These are phyloP conservation scores for Ceratocystis eucalypticola DNA, from an alignment of 2,329 filamentous ascomycete species.

Conservation along the genomic window DNA sequence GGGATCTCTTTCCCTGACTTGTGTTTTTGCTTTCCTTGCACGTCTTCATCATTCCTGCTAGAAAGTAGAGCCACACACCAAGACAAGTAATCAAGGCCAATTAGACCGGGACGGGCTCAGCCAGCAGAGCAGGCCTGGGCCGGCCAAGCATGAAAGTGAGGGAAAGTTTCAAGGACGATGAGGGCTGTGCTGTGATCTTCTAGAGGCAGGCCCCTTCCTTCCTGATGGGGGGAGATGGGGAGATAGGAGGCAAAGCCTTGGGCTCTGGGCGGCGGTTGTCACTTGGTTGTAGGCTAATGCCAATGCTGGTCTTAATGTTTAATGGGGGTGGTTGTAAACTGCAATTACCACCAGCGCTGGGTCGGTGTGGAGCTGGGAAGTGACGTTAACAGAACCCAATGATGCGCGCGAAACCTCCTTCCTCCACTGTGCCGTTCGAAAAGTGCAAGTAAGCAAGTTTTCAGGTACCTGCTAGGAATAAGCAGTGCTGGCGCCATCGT, in stretches of 20 bases:
- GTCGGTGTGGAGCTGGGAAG: background rate
- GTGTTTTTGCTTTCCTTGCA: constrained; percentile 6
- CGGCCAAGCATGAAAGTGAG: background rate
- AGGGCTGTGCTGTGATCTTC: constrained; percentile 6
- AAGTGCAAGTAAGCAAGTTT: background rate
- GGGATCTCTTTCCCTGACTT: background rate
- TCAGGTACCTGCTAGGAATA: background rate
- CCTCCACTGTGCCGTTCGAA: background rate
- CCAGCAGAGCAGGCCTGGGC: background rate
- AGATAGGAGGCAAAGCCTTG: constrained; percentile 3
- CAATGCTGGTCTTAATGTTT: background rate
- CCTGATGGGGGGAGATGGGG: background rate
- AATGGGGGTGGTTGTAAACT: background rate
- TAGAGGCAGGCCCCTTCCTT: constrained; percentile 12
- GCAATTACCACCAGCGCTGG: background rate
- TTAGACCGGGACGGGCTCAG: background rate
- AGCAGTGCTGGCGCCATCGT: too few relatives aligned
- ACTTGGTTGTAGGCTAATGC: background rate
- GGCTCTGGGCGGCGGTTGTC: background rate
- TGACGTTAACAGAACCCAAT: background rate
- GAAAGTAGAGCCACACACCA: background rate
- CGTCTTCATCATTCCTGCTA: constrained; percentile 6
- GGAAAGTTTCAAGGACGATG: background rate
- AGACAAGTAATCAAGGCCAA: background rate
- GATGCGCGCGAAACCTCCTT: background rate